Evolutionary conservation across 2,329 filamentous ascomycete species (phyloP).

Genomic region (Arachnomyces sp.): DNA sequence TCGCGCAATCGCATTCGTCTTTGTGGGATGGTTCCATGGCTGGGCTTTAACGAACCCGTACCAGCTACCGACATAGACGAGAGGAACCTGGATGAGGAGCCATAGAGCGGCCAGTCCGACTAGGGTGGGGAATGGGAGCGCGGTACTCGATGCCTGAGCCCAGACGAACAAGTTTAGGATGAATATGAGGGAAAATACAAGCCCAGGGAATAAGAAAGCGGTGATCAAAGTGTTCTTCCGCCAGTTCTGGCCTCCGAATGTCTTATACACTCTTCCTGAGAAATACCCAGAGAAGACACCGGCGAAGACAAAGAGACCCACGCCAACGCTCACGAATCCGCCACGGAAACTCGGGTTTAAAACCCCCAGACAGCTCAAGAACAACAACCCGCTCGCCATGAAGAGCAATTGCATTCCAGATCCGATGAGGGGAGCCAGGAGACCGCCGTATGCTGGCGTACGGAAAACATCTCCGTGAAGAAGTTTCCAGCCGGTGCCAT

Average conservation of each 20-base stretch:
- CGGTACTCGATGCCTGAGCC: conserved; percentile 81
- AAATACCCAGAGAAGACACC: conserved; percentile 83
- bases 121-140: conserved; percentile 74
- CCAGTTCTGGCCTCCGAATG: conserved; percentile 69
- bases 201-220: conserved; percentile 68
- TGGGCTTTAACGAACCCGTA: conserved; percentile 62
- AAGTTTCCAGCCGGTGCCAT: conserved; percentile 81
- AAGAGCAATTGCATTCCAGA: conserved; percentile 83
- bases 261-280: conserved; percentile 74
- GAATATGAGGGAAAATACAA: conserved; percentile 67
- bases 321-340: conserved; percentile 75
- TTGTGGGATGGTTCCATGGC: conserved; percentile 74
- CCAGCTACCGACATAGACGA: conserved; percentile 75
- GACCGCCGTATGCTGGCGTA: conserved; percentile 58
- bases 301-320: conserved; percentile 76
- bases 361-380: conserved; percentile 67
- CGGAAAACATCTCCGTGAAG: conserved; percentile 85
- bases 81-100: conserved; percentile 77
- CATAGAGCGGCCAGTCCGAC: conserved; percentile 66
- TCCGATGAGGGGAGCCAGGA: conserved; percentile 73
- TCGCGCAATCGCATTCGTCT: conserved; percentile 62
- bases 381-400: conserved; percentile 65
- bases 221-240: conserved; percentile 70
- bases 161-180: conserved; percentile 83
- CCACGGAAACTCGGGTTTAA: conserved; percentile 85